Conservation (phyloP, 495 filamentous ascomycete genomes). For the Cetradonia linearis region DNA sequence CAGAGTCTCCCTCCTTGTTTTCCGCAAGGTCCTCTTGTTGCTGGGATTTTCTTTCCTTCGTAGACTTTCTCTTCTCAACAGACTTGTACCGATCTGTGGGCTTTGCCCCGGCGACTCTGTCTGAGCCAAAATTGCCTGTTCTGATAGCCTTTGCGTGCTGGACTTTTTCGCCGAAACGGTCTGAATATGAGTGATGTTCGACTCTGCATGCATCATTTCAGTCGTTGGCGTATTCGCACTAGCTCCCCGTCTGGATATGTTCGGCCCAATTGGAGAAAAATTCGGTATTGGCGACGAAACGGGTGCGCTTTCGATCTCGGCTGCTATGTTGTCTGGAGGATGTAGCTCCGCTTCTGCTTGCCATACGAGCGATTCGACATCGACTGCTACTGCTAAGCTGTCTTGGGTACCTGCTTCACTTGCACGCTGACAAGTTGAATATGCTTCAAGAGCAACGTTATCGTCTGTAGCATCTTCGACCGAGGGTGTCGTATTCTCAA, state of each 20-base stretch:
- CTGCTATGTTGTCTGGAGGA: not conserved
- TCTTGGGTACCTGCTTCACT: not conserved
- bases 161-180: not conserved
- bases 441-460: not conserved
- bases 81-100: slow-evolving; percentile 22
- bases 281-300: not conserved
- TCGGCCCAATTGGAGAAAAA: not conserved
- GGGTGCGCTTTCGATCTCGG: not conserved
- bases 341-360: not conserved
- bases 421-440: not conserved
- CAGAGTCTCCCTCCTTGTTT: slow-evolving; percentile 17
- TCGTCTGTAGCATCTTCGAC: not conserved
- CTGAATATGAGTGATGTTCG: not conserved
- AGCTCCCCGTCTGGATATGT: not conserved
- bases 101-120: slow-evolving; percentile 5
- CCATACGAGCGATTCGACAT: not conserved
- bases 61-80: slow-evolving; percentile 21
- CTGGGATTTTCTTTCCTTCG: slow-evolving; percentile 16
- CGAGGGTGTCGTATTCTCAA: not conserved
- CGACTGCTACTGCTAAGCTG: not conserved
- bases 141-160: not conserved
- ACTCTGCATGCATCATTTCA: not conserved
- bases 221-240: not conserved
- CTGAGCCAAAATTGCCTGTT: not conserved
- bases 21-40: slow-evolving; percentile 11